A percentile compares a stretch with the other conserved stretches of the same genome.
phyloP scores from a whole-genome alignment of 148 eudicot genomes.

The Cornus suecica region DNA sequence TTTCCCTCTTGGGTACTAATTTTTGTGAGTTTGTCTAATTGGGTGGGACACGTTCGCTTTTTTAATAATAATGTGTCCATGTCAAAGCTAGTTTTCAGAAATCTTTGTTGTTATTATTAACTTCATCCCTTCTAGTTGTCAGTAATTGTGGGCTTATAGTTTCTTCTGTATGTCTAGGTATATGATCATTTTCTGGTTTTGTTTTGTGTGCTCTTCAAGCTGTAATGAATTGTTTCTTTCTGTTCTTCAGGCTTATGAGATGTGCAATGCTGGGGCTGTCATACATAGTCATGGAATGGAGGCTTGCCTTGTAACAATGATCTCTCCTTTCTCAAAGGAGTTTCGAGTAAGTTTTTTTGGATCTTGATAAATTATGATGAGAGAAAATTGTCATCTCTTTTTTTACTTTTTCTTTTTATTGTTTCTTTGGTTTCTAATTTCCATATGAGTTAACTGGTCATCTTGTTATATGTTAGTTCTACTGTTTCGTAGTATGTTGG shows the following conservation, averaged over 20 bases:
- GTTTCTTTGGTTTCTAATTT: background rate
- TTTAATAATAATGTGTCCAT: no score
- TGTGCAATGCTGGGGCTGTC: conserved; percentile 13
- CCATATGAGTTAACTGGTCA: background rate
- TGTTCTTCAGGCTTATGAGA: conserved; percentile 10
- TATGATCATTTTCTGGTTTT: background rate
- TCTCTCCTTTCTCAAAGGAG: conserved; percentile 11
- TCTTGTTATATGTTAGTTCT: background rate
- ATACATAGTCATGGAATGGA: conserved; percentile 14
- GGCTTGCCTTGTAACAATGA: conserved; percentile 14
- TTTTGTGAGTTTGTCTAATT: no score
- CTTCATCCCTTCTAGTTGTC: no score
- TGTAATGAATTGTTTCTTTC: background rate
- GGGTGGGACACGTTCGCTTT: no score
- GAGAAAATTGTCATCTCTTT: background rate
- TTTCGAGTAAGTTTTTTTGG: conserved; percentile 3
- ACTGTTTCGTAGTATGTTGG: background rate
- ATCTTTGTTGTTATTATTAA: no score
- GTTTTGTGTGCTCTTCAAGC: background rate
- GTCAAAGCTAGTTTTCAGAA: no score
- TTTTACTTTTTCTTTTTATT: background rate
- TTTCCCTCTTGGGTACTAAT: no score
- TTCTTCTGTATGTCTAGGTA: background rate
- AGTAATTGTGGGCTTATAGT: no score
- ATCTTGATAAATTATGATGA: background rate